Evolutionary conservation across 345 rosid species (phyloP).

Genomic region (Eucalyptus cloeziana): DNA sequence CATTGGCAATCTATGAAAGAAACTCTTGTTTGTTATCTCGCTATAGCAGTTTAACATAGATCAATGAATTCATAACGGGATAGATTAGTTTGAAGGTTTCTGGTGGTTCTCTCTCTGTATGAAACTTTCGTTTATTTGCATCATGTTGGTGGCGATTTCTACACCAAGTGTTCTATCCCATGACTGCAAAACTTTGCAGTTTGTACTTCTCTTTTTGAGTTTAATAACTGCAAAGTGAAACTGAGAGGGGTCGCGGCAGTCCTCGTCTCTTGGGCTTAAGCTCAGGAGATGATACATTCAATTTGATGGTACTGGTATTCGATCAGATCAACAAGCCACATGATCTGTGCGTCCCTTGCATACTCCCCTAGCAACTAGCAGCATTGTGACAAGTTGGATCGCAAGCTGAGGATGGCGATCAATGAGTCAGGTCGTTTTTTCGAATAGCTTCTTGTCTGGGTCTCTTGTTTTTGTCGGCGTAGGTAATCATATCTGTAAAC

Average conservation of each 20-base stretch:
- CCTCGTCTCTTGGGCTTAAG: background rate
- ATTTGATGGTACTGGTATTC: background rate
- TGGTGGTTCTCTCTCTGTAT: background rate
- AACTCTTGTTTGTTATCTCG: background rate
- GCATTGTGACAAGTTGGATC: background rate
- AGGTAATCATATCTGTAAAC: background rate
- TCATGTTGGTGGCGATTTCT: background rate
- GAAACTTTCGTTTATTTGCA: background rate
- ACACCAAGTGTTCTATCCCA: background rate
- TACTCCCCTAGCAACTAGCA: background rate
- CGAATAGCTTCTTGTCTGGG: background rate
- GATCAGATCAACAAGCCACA: background rate
- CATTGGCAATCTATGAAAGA: background rate
- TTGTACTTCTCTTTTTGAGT: background rate
- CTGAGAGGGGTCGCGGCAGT: background rate
- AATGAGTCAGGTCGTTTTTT: background rate
- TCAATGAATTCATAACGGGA: background rate
- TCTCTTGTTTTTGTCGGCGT: background rate
- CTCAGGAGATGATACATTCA: background rate
- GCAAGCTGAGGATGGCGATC: background rate
- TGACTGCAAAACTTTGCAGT: background rate
- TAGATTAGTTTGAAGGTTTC: background rate
- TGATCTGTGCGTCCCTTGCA: background rate
- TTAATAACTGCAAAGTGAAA: background rate
- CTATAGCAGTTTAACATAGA: background rate